phyloP scores from a whole-genome alignment of 768 basidiomycete species.

The Lactifluus hygrophoroides region DNA sequence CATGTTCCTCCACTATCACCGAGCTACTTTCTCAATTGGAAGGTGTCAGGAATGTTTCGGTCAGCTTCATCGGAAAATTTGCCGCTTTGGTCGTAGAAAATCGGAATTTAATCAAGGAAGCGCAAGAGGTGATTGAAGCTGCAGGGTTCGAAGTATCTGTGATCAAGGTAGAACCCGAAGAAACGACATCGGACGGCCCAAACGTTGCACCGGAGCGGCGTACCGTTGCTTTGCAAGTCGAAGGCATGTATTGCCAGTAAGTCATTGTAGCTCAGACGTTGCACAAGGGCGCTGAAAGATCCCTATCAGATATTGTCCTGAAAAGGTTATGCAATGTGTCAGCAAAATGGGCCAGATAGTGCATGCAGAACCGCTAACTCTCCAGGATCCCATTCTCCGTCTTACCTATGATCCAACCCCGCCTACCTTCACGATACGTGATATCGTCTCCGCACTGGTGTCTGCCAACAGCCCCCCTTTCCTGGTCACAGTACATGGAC shows the following conservation, averaged over 20 bases:
- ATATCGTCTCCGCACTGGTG: slow-evolving; percentile 42
- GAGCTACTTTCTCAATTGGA: slow-evolving; percentile 39
- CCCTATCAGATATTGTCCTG: slow-evolving; percentile 44
- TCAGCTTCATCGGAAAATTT: slow-evolving; percentile 54
- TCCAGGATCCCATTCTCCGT: slow-evolving; percentile 38
- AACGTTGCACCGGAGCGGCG: slow-evolving; percentile 31
- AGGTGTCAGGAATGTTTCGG: slow-evolving; percentile 43
- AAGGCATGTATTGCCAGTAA: slow-evolving; percentile 58
- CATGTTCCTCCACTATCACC: slow-evolving; percentile 52
- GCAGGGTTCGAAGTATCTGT: slow-evolving; percentile 35
- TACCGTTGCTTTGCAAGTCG: slow-evolving; percentile 45
- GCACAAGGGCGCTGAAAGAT: not conserved
- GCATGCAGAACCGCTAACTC: slow-evolving; percentile 32
- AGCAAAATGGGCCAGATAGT: slow-evolving; percentile 32
- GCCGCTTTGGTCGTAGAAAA: slow-evolving; percentile 40
- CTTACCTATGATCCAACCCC: slow-evolving; percentile 44
- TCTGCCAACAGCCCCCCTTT: slow-evolving; percentile 37
- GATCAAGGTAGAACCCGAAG: slow-evolving; percentile 23
- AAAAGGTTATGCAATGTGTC: slow-evolving; percentile 38
- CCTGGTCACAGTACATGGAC: slow-evolving; percentile 36
- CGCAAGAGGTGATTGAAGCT: slow-evolving; percentile 30
- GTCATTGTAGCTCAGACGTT: slow-evolving; percentile 21
- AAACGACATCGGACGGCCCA: slow-evolving; percentile 42
- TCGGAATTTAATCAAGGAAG: slow-evolving; percentile 23
- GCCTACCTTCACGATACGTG: slow-evolving; percentile 55